Base-by-base conservation (phyloP, 176 grass and related monocot species). In the Microstegium vimineum region DNA sequence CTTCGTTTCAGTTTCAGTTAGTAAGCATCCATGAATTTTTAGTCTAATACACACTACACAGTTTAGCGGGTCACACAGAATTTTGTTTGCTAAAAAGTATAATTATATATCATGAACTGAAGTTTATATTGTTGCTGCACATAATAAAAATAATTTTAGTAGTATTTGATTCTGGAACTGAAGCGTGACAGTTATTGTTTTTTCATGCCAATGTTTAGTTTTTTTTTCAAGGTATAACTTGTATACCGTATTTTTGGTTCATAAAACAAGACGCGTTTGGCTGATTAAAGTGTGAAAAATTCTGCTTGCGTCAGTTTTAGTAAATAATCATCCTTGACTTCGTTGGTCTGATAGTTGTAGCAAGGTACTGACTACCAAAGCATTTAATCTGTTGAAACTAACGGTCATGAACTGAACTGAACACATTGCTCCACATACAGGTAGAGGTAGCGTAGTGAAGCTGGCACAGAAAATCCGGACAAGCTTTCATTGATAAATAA, bases 401-500 rank as follows among this genome's bases (percentile, higher is more conserved):
- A 54, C n/a, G 11, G 31, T 11, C 5, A 25, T 14, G 45, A 14
- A 73, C 17, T 34, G 62, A 18, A 7, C 27, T 33, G 4, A 37
- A 22, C 22, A 3, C 37, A 72, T 63, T 10, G n/a, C 8, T 73
- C 42, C 12, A 41, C 28, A 31, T 20, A 15, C 36, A 46, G n/a
- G n/a, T n/a, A n/a, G n/a, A n/a, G n/a, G 61, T 35, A 38, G 22
- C 12, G 1, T 35, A 35, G 8, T 26, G 12, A 35, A 12, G 30
- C 0, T 74, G 82, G 0, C 34, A 65, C 73, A 77, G 77, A 81
- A 65, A 81, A 81, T 85, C 77, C 34, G 0, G 72, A 10, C 9
- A 69, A n/a, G 13, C 65, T 77, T 76, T 8, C 36, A 79, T 66
- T 66, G 69, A 79, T 87, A 84, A 57, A 54, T 45, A 43, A 43